These are phyloP conservation scores for Mortierella sp. DNA, from an alignment of 371 early-diverging fungal species.

Conservation along the genomic window DNA sequence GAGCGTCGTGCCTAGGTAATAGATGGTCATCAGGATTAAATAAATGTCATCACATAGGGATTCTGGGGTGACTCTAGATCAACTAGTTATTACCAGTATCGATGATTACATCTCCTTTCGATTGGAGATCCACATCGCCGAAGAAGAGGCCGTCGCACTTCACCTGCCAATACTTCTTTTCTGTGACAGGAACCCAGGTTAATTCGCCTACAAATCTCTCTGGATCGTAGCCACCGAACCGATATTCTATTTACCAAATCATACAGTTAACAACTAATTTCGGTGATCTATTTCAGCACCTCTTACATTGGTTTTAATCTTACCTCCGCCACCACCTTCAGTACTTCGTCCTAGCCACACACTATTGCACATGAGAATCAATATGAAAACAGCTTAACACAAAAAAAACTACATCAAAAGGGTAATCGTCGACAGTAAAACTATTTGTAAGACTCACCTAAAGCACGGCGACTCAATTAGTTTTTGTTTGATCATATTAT, in stretches of 20 bases:
- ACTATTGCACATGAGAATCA: not conserved
- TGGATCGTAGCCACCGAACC: constrained; percentile 60
- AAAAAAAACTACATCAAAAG: not conserved
- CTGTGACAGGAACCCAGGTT: constrained; percentile 59
- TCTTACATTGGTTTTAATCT: not conserved
- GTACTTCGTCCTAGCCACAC: constrained; percentile 61
- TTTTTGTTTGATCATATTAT: constrained; percentile 60
- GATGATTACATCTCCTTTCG: constrained; percentile 56
- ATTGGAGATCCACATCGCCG: constrained; percentile 39
- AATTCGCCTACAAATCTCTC: constrained; percentile 56
- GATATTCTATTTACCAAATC: constrained; percentile 42
- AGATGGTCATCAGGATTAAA: not conserved
- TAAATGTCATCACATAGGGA: not conserved
- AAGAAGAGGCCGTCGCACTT: constrained; percentile 58
- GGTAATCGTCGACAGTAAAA: not conserved
- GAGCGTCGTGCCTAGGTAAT: constrained; percentile 37
- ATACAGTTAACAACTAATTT: not conserved
- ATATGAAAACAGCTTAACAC: not conserved
- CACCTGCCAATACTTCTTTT: constrained; percentile 66
- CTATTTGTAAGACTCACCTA: constrained; percentile 27
- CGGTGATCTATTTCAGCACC: not conserved
- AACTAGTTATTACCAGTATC: constrained; percentile 62
- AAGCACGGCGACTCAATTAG: constrained; percentile 57
- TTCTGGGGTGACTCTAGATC: too few relatives aligned
- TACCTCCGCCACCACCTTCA: constrained; percentile 63